Percentiles rank a stretch among this genome's conserved stretches.
These are phyloP conservation scores for Aspergillus heteromorphus DNA, from an alignment of 495 filamentous ascomycete species.

Conservation along the genomic window DNA sequence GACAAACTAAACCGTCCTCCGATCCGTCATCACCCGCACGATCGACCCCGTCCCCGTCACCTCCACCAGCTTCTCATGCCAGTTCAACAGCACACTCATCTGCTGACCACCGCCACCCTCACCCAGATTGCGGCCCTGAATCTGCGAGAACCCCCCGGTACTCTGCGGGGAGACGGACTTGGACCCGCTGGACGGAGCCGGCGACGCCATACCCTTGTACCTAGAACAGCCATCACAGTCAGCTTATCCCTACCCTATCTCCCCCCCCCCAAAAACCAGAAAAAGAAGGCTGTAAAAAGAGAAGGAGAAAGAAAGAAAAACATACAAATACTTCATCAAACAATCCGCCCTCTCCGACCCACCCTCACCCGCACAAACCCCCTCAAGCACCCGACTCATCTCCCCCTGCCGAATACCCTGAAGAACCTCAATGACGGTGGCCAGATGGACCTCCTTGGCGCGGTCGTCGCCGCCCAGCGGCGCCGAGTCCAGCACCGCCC, in stretches of 20 bases:
- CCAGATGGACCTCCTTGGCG: slow-evolving; percentile 80
- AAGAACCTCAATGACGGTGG: slow-evolving; percentile 78
- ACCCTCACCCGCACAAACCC: slow-evolving; percentile 64
- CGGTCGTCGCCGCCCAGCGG: slow-evolving; percentile 65
- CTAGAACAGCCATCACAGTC: slow-evolving; percentile 37
- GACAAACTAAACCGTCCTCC: slow-evolving; percentile 70
- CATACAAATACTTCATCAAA: slow-evolving; percentile 50
- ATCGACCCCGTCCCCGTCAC: slow-evolving; percentile 83
- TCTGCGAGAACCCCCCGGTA: slow-evolving; percentile 84
- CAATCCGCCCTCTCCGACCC: slow-evolving; percentile 61
- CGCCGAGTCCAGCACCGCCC: slow-evolving; percentile 69
- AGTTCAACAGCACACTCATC: slow-evolving; percentile 90
- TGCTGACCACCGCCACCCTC: slow-evolving; percentile 75
- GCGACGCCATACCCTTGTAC: slow-evolving; percentile 77
- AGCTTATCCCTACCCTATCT: not conserved
- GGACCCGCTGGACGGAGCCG: slow-evolving; percentile 27
- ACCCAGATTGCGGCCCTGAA: slow-evolving; percentile 60
- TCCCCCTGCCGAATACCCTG: slow-evolving; percentile 87
- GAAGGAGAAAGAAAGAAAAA: slow-evolving; percentile 8
- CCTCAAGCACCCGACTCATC: slow-evolving; percentile 76
- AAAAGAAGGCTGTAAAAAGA: too few species aligned
- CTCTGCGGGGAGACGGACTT: slow-evolving; percentile 66
- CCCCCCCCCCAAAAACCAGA: not conserved
- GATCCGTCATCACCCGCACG: slow-evolving; percentile 86
- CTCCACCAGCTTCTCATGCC: slow-evolving; percentile 94